Evolutionary conservation across 192 early-diverging fungal species (phyloP), one percentile per base, ranked within the genome.

Genomic region (Umbelopsis sp.): DNA sequence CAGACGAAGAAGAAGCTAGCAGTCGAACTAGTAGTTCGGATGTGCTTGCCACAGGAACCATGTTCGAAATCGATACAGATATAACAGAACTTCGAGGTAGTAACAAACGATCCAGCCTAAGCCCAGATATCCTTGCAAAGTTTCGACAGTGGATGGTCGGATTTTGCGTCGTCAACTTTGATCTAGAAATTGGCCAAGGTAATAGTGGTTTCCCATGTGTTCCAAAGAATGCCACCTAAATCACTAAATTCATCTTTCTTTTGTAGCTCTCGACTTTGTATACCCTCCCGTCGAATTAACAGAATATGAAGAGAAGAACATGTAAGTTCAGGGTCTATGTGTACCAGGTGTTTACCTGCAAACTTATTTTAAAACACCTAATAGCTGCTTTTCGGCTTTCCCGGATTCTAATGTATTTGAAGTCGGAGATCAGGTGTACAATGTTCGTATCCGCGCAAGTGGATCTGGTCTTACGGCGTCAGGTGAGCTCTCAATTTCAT

Each of bases 141-240:
- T 84, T 87, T 70, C 79, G 86, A 12, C 83, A 87, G 62, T 93
- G 91, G 91, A 81, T 91, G 50, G 72, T 91, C 25, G 86, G 90
- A 69, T 91, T 93, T 79, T 91, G 88, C 49, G 81, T 88, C 21
- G 91, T 93, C 54, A 89, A 93, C 75, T 93, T 93, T 86, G 92
- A 93, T 81, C 83, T 89, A n/a, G 92, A 93, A 80, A 88, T 91
- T 56, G 92, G 92, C 54, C 92, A 88, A 82, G 84, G 84, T 83
- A n/a, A 82, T 79, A 72, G 71, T 14, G 24, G 41, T 25, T 38
- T 49, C n/a, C 31, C 22, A 47, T 2, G 25, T 22, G 3, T 68
- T 5, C 38, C 24, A 47, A n/a, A 17, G 47, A 38, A 71, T 29
- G 21, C 45, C 31, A 71, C 31, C 34, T 8, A 16, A 22, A 70